Conservation (phyloP, 768 basidiomycete species). For the Suillus cothurnatus region DNA sequence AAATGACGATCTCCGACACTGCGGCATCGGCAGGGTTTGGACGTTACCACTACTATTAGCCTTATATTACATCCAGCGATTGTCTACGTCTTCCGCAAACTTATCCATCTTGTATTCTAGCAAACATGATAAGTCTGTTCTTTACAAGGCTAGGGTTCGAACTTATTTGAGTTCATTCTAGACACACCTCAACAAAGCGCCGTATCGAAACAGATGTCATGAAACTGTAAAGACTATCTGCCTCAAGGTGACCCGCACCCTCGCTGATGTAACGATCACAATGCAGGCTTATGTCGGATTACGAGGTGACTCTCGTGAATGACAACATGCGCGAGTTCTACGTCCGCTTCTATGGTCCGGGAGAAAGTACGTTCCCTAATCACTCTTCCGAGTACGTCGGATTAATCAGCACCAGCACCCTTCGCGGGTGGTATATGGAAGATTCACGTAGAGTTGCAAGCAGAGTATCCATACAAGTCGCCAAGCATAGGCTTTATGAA, state of each 20-base stretch:
- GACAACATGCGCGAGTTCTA: slow-evolving; percentile 99
- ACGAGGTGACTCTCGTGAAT: slow-evolving; percentile 95
- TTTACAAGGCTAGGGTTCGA: slow-evolving; percentile 17
- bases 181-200: slow-evolving; percentile 84
- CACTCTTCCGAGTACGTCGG: slow-evolving; percentile 8
- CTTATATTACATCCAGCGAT: slow-evolving; percentile 9
- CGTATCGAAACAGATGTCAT: slow-evolving; percentile 99
- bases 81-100: slow-evolving; percentile 14
- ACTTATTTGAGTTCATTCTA: slow-evolving; percentile 31
- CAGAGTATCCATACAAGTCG: slow-evolving; percentile 98
- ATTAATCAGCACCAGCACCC: slow-evolving; percentile 60
- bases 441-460: slow-evolving; percentile 98
- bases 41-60: neutral
- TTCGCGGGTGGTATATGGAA: slow-evolving; percentile 99
- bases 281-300: slow-evolving; percentile 94
- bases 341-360: slow-evolving; percentile 91
- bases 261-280: slow-evolving; percentile 15
- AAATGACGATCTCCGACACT: slow-evolving; percentile 25
- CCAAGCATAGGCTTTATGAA: slow-evolving; percentile 99
- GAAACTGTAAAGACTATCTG: slow-evolving; percentile 74
- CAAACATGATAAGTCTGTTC: slow-evolving; percentile 62
- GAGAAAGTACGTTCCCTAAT: slow-evolving; percentile 72
- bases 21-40: neutral
- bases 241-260: neutral
- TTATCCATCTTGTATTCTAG: slow-evolving; percentile 14